Evolutionary conservation across 2,329 filamentous ascomycete genomes (phyloP).

Genomic region (Colletotrichum lini): DNA sequence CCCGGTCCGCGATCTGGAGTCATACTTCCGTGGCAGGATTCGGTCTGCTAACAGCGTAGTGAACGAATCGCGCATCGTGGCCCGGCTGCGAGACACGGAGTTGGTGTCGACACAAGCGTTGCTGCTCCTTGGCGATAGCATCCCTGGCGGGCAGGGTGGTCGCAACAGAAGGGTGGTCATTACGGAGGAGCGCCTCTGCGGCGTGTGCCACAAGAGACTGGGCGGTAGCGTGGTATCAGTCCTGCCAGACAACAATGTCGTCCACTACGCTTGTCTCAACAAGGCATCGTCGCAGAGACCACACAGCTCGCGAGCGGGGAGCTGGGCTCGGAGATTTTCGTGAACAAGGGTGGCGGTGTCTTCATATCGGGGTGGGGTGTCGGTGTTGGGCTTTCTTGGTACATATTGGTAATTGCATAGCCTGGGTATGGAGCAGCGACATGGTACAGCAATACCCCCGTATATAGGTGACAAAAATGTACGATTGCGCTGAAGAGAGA

Average conservation of each 20-base stretch:
- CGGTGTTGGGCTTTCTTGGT: conserved; percentile 26
- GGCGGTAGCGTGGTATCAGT: conserved; percentile 93
- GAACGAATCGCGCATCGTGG: conserved; percentile 84
- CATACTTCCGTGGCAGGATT: conserved; percentile 93
- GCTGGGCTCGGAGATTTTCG: conserved; percentile 55
- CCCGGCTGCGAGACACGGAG: conserved; percentile 82
- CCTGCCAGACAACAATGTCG: conserved; percentile 84
- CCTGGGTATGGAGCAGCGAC: conserved; percentile 43
- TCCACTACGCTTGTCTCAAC: conserved; percentile 85
- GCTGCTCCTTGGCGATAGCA: conserved; percentile 79
- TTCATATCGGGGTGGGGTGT: conserved; percentile 5
- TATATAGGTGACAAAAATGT: conserved; percentile 42
- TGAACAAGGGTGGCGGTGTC: conserved; percentile 40
- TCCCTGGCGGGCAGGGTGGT: conserved; percentile 65
- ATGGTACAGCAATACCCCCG: conserved; percentile 49
- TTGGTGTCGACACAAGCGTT: conserved; percentile 82
- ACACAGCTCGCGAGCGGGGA: conserved; percentile 51
- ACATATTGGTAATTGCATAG: conserved; percentile 46
- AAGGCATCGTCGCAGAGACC: conserved; percentile 58
- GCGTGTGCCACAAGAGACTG: conserved; percentile 92
- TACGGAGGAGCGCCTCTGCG: conserved; percentile 89
- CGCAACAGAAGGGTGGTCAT: conserved; percentile 81
- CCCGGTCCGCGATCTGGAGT: conserved; percentile 83
- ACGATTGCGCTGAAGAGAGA: conserved; percentile 26
- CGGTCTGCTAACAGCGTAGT: conserved; percentile 86